Percentiles rank a stretch among this genome's conserved stretches.
Evolutionary conservation across 2,329 filamentous ascomycete species (phyloP).

Genomic region (Pseudonectria foliicola): DNA sequence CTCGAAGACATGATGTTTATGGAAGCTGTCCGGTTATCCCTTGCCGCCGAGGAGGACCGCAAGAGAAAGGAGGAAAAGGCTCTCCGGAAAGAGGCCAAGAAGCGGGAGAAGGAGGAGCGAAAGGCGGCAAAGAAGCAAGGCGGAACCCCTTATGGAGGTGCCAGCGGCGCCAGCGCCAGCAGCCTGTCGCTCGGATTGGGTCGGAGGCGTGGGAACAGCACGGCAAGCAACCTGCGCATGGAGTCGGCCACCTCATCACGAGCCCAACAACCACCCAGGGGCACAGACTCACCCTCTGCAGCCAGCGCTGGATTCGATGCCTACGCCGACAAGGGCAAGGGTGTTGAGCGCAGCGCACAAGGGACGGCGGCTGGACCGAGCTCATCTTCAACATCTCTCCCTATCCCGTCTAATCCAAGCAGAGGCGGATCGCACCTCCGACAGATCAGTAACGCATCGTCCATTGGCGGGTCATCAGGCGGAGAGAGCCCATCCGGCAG

Average conservation of each 20-base stretch:
- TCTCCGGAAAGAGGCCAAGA: conserved; percentile 69
- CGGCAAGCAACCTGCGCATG: conserved; percentile 50
- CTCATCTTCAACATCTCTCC: conserved; percentile 33
- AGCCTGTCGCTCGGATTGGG: conserved; percentile 55
- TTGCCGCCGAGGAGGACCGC: conserved; percentile 92
- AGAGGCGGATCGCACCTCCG: conserved; percentile 65
- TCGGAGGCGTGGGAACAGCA: conserved; percentile 52
- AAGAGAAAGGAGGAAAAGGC: conserved; percentile 61
- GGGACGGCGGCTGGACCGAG: conserved; percentile 20
- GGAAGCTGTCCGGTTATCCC: conserved; percentile 83
- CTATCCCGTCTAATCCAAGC: conserved; percentile 43
- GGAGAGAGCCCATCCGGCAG: conserved; percentile 58
- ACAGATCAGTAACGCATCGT: conserved; percentile 82
- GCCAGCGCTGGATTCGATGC: conserved; percentile 25
- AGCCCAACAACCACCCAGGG: conserved; percentile 27
- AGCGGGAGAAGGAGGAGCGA: conserved; percentile 74
- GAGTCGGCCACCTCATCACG: conserved; percentile 44
- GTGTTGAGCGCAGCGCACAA: conserved; percentile 47
- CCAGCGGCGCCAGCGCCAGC: conserved; percentile 50
- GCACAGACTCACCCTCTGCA: conserved; percentile 16
- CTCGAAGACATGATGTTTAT: conserved; percentile 98
- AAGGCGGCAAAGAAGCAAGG: conserved; percentile 62
- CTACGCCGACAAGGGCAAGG: conserved; percentile 58
- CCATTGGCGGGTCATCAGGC: conserved; percentile 63
- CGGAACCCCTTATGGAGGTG: conserved; percentile 28